Evolutionary conservation across 1,139 yeast species (phyloP).

Genomic region (Blastobotrys capitulatus): DNA sequence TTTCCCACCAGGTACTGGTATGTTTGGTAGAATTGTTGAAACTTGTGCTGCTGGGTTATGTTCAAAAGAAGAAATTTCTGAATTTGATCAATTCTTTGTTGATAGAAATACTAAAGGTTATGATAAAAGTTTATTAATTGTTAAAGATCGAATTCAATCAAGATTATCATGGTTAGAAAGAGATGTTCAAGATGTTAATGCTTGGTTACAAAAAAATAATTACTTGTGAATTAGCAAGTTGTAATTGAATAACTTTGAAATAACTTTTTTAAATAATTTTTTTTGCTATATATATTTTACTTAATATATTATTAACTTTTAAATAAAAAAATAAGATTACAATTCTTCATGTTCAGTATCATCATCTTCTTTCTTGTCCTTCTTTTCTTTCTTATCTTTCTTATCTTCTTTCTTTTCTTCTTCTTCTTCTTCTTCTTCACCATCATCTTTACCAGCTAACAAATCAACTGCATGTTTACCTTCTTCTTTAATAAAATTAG

Average conservation of each 20-base stretch:
- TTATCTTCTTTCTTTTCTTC: not conserved
- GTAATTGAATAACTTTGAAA: not conserved
- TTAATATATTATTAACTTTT: too few species aligned
- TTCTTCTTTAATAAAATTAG: slow-evolving; percentile 59
- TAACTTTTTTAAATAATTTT: not conserved
- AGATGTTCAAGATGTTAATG: slow-evolving; percentile 48
- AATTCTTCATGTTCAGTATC: slow-evolving; percentile 2
- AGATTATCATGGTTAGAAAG: slow-evolving; percentile 63
- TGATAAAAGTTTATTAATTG: slow-evolving; percentile 67
- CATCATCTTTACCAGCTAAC: not conserved
- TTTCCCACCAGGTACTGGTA: slow-evolving; percentile 76
- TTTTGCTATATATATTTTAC: too few species aligned
- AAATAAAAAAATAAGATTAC: slow-evolving; percentile 2
- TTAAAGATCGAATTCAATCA: slow-evolving; percentile 60
- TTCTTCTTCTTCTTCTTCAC: not conserved
- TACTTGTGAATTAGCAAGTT: slow-evolving; percentile 4
- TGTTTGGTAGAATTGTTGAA: slow-evolving; percentile 69
- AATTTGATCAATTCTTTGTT: slow-evolving; percentile 54
- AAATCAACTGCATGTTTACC: slow-evolving; percentile 55
- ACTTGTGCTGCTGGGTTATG: slow-evolving; percentile 62
- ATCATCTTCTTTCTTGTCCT: not conserved
- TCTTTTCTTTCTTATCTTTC: slow-evolving; percentile 1
- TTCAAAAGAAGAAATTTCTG: slow-evolving; percentile 50
- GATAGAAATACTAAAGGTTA: slow-evolving; percentile 63
- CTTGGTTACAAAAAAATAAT: slow-evolving; percentile 34